Evolutionary conservation across 176 grass and related monocot species (phyloP), one percentile per base, ranked within the genome.

Genomic region (Dendrocalamus sinicus): DNA sequence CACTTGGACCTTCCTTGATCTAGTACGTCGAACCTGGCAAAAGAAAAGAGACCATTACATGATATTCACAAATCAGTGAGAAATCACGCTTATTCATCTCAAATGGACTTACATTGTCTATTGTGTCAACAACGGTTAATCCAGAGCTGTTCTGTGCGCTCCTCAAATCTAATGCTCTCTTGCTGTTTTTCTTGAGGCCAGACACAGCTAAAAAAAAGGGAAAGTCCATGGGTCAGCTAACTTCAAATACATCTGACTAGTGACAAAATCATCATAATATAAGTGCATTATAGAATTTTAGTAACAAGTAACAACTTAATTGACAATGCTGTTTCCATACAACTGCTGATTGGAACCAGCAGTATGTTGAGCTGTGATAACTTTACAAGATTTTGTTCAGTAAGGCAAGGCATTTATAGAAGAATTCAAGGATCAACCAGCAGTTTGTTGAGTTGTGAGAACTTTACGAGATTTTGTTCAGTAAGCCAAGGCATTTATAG

Each of bases 81-180:
- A 53, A 47, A 86, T 67, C 39, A 20, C 19, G 26, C 15, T 14
- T 59, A 68, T 68, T 66, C 35, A 50, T 82, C 22, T 53, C 66
- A 78, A 63, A 47, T 63, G 15, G 22, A 86, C 83, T 89, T 87
- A 87, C 91, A 67, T 81, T 78, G 77, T 72, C 61, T 61, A 35
- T 37, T 55, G 65, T 70, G 55, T 40, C 77, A 32, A 40, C 66
- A 30, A 4, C 88, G 17, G 88, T 77, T 90, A 84, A 44, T 77
- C 73, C 88, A 28, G 88, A 84, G 23, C 73, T 67, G 39, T 67
- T 84, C 47, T 87, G 55, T 70, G 44, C 70, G 55, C 15, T 83
- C 54, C 26, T 76, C 72, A 75, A 72, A 79, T 84, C 84, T 43
- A 90, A 23, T 39, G 71, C n/a, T 62, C 91, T 93, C 77, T 93